Evolutionary conservation across 1,284 basidiomycete genomes (phyloP).

Genomic region (Cutaneotrichosporon sp.): DNA sequence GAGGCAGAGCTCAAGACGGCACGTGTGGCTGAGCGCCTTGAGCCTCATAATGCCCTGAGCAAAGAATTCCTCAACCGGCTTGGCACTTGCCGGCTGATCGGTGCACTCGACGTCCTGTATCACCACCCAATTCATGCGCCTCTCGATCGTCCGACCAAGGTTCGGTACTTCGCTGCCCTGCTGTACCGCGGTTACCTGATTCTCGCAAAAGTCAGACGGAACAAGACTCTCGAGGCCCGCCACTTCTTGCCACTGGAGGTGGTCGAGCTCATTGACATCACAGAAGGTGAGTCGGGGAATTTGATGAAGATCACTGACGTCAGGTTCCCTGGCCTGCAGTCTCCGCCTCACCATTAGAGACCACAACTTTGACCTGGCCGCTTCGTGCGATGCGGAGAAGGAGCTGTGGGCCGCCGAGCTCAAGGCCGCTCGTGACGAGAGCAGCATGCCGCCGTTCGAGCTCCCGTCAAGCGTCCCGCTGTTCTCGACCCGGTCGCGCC

Average conservation of each 20-base stretch:
- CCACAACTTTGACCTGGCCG: conserved; percentile 78
- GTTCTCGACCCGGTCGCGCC: conserved; percentile 7
- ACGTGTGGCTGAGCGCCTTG: conserved; percentile 68
- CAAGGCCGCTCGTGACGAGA: conserved; percentile 50
- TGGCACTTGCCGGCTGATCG: conserved; percentile 72
- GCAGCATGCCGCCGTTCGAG: conserved; percentile 47
- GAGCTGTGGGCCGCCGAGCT: conserved; percentile 75
- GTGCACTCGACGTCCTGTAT: conserved; percentile 79
- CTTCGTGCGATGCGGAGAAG: conserved; percentile 76
- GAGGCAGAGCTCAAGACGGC: conserved; percentile 68
- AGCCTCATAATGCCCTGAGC: conserved; percentile 48
- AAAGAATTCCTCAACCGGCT: conserved; percentile 66
- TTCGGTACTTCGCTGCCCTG: conserved; percentile 85
- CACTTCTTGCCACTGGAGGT: conserved; percentile 79
- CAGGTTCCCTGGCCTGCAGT: conserved; percentile 74
- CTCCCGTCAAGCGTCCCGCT: conserved; percentile 46
- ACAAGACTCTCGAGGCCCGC: conserved; percentile 75
- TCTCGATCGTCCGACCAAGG: conserved; percentile 60
- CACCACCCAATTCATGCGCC: conserved; percentile 57
- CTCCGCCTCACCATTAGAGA: conserved; percentile 68
- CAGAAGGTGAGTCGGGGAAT: conserved; percentile 59
- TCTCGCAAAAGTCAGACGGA: conserved; percentile 78
- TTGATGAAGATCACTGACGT: conserved; percentile 8
- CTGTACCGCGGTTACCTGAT: conserved; percentile 83
- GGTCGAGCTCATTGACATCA: conserved; percentile 70